Conservation (phyloP, 768 basidiomycete species). For the Russula vinacea region DNA sequence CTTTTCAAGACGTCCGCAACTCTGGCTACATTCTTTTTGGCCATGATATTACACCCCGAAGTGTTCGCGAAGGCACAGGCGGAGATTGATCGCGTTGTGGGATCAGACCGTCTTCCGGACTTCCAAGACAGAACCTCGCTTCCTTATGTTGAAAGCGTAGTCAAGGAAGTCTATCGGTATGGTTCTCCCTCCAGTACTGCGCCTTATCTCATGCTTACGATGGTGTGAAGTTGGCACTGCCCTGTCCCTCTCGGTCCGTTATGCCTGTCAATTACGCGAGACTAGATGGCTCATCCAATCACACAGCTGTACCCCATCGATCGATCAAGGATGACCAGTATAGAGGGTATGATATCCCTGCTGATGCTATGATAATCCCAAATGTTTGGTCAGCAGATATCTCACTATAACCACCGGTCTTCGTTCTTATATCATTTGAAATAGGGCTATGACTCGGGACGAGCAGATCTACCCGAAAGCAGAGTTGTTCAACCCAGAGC, state of each 20-base stretch:
- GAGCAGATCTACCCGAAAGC: slow-evolving; percentile 24
- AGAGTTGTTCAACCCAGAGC: slow-evolving; percentile 25
- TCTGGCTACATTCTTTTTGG: slow-evolving; percentile 27
- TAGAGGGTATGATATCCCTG: slow-evolving; percentile 28
- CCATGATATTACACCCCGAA: slow-evolving; percentile 30
- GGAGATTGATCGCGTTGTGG: slow-evolving; percentile 33
- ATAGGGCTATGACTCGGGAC: slow-evolving; percentile 30
- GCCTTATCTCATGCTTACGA: background rate
- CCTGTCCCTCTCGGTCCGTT: slow-evolving; percentile 29
- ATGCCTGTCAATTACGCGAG: background rate
- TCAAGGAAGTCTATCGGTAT: slow-evolving; percentile 32
- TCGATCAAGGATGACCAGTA: slow-evolving; percentile 29
- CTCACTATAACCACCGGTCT: background rate
- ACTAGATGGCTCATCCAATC: slow-evolving; percentile 11
- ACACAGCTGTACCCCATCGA: slow-evolving; percentile 29
- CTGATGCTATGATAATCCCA: slow-evolving; percentile 27
- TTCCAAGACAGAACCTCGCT: slow-evolving; percentile 31
- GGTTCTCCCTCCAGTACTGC: background rate
- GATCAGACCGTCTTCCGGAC: slow-evolving; percentile 33
- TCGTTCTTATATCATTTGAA: slow-evolving; percentile 1
- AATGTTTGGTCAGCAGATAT: slow-evolving; percentile 29
- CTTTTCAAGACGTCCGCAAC: slow-evolving; percentile 27
- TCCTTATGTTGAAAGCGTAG: slow-evolving; percentile 32
- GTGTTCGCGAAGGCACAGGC: slow-evolving; percentile 33
- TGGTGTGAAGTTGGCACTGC: slow-evolving; percentile 23